Evolutionary conservation across 805 yeast genomes (phyloP).

Genomic region (Candida nanaspora): DNA sequence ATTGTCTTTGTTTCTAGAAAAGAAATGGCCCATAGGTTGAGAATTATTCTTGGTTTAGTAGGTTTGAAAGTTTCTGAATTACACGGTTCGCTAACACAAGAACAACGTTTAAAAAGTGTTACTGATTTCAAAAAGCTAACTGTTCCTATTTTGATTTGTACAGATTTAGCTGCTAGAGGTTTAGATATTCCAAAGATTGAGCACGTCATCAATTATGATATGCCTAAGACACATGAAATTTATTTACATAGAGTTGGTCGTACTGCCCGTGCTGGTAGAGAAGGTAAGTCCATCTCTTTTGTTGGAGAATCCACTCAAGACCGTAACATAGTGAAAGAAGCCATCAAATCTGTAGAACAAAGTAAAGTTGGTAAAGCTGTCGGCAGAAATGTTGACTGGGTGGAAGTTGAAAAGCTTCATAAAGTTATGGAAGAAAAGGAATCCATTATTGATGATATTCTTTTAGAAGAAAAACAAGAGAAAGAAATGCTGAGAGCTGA

Average conservation of each 20-base stretch:
- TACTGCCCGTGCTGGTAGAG: constrained; percentile 98
- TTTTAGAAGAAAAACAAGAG: constrained; percentile 82
- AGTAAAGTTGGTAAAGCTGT: constrained; percentile 45
- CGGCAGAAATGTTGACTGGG: constrained; percentile 93
- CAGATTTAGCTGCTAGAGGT: constrained; percentile 99
- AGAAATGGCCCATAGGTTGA: constrained; percentile 79
- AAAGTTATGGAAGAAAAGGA: constrained; percentile 52
- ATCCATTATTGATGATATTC: constrained; percentile 62
- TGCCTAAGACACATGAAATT: constrained; percentile 89
- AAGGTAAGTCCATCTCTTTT: constrained; percentile 86
- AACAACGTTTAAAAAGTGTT: constrained; percentile 83
- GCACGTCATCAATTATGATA: constrained; percentile 87
- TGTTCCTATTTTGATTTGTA: constrained; percentile 87
- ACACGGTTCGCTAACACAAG: constrained; percentile 82
- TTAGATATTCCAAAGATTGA: constrained; percentile 97
- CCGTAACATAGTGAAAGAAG: constrained; percentile 84
- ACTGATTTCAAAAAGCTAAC: constrained; percentile 73
- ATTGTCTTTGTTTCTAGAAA: constrained; percentile 91
- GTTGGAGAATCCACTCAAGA: constrained; percentile 91
- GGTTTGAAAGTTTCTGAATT: constrained; percentile 76
- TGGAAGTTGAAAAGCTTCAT: constrained; percentile 63
- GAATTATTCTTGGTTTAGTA: constrained; percentile 66
- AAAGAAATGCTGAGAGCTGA: constrained; percentile 86
- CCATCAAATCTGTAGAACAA: constrained; percentile 60
- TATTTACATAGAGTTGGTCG: constrained; percentile 98